Base-by-base conservation (phyloP, 805 yeast species). In the Saccharomycopsis malanga region DNA sequence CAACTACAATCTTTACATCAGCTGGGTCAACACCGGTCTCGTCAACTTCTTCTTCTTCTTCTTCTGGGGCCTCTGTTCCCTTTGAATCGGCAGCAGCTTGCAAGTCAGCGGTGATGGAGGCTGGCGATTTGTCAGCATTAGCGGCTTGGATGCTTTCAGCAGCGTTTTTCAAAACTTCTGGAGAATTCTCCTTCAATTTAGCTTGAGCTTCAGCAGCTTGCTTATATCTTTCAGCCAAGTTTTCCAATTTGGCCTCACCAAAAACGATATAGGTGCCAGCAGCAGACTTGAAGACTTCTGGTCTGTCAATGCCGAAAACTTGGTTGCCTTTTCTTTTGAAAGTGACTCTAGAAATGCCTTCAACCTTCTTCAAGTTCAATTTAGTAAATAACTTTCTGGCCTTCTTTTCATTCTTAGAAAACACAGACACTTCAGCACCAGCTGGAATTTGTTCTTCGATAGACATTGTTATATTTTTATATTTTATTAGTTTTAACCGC, bases 241-340 rank as follows among this genome's bases (percentile, higher is more conserved):
- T 96, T 70, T 91, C 97, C 59, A 86, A 84, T 78, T 87, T 86
- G 66, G 96, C 95, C 73, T 89, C 97, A 73, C 98, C 98, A 62
- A 91, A 89, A 58, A 91, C 97, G 61, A 91, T 82, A 77, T 85
- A 93, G 60, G 95, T 83, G 66, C 97, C 96, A 54, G 79, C 74
- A 64, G 94, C 84, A 54, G 96, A 82, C 72, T 77, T 87, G 95
- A 75, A 91, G 53, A 93, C 98, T 60, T 88, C 97, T 69, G 98
- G 98, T 58, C 71, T 68, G 68, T 87, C 93, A 72, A 91, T 86
- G 65, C 93, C 95, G 69, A 83, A 79, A 66, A 88, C 83, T 67
- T 83, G 79, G 80, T 87, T 86, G 68, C 89, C 88, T 73, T 86
- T 82, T 76, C 82, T 87, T 74, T 83, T 87, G 80, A 91, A 84